Evolutionary conservation across 306 rosid species (phyloP), one percentile per base, ranked within the genome.

Genomic region (Astragalus glycyphyllos): DNA sequence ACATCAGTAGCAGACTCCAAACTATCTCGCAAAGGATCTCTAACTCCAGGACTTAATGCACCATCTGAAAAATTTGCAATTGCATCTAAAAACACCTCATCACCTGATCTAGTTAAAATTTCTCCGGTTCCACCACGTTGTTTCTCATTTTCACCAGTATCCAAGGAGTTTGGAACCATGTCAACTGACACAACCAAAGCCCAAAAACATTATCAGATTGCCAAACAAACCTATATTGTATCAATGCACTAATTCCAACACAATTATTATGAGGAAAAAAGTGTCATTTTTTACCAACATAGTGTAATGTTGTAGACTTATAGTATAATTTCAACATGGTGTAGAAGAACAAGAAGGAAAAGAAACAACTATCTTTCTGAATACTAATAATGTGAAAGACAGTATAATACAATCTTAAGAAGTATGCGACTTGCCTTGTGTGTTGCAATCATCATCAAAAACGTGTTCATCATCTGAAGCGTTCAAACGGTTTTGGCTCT

Each of bases 21-120:
- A 67, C 20, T 60, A 53, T 83, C 80, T 26, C 7, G 55, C 4
- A 65, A 37, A 46, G 13, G 9, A 65, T 74, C 80, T 14, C 51
- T 64, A 14, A 46, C 35, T 56, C 80, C 65, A 2, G 70, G 71
- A 38, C 68, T 78, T 40, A 46, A 23, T 65, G 62, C 73, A 23
- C 60, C 51, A 17, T 82, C 90, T 11, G 84, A 78, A 81, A 91
- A 92, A 64, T 87, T 90, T 0, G 87, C 65, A 42, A 57, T 83
- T 12, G 93, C 97, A 81, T 89, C 93, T 0, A 82, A 76, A 55
- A 69, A 91, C 41, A 82, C 73, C 23, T 83, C 91, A 50, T 87
- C 84, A 68, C 82, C 84, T 13, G 86, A 80, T 60, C 56, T 81
- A 38, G 38, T 75, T 0, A 77, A 44, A 58, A 29, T 59, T 56